phyloP scores from a whole-genome alignment of 306 rosid genomes.

The Castanea mollissima region DNA sequence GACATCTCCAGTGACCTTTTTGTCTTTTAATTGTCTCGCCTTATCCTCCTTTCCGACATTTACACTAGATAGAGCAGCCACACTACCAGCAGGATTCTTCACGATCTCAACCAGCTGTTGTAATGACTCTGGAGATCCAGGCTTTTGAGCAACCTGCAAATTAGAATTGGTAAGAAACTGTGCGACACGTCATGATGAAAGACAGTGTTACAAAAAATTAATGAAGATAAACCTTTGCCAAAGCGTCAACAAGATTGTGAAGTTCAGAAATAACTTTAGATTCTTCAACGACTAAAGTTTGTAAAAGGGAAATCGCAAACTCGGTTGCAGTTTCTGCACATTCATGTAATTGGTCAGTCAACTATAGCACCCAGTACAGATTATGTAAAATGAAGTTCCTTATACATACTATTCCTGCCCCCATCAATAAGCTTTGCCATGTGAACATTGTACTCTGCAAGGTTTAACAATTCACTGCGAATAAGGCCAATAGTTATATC shows the following conservation, averaged over 20 bases:
- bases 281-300: slow-evolving; percentile 69
- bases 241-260: slow-evolving; percentile 90
- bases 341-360: slow-evolving; percentile 30
- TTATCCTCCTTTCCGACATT: slow-evolving; percentile 87
- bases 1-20: slow-evolving; percentile 52
- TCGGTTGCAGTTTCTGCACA: slow-evolving; percentile 86
- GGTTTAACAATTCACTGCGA: slow-evolving; percentile 80
- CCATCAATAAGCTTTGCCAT: slow-evolving; percentile 98
- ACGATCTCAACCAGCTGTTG: slow-evolving; percentile 81
- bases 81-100: slow-evolving; percentile 67
- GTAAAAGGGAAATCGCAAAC: slow-evolving; percentile 82
- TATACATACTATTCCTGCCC: slow-evolving; percentile 88
- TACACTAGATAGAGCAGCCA: slow-evolving; percentile 44
- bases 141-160: slow-evolving; percentile 78
- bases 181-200: neutral
- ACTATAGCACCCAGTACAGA: slow-evolving; percentile 8
- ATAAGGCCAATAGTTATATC: slow-evolving; percentile 90
- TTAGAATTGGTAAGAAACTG: slow-evolving; percentile 25
- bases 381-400: neutral
- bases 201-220: neutral
- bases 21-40: slow-evolving; percentile 68
- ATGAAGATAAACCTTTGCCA: slow-evolving; percentile 69
- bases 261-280: slow-evolving; percentile 89
- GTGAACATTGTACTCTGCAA: slow-evolving; percentile 95
- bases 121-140: slow-evolving; percentile 86